Base-by-base conservation (phyloP, 208 protist genomes). In the Trypanosoma melophagium region DNA sequence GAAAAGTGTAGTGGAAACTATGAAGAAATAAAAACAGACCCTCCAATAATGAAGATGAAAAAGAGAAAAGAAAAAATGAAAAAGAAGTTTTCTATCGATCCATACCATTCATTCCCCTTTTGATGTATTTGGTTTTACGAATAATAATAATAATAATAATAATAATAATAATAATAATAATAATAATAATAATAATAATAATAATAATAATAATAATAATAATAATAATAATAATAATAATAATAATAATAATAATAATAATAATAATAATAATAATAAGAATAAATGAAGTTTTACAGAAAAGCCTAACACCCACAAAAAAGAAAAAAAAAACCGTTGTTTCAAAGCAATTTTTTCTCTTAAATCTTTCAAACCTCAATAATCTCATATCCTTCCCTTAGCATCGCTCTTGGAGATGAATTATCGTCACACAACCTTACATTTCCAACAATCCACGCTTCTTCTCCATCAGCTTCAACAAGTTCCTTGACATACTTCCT, bases 401-500 rank as follows among this genome's bases (percentile, higher is more conserved):
- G 69, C 12, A 70, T 55, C 14, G 81, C 85, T 60, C 77, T 79
- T 53, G 83, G 76, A 14, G 62, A 64, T 8, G 75, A 71, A n/a
- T 61, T 41, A 1, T 47, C 52, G 35, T 58, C 69, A 9, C 69
- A 64, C 38, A 60, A 44, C 28, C 78, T 55, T 7, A 95, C 89
- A 24, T 67, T 62, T 12, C 96, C 96, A 17, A 98, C 84, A 42
- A 97, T 79, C 92, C 93, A 98, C 42, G 89, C 89, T 5, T 78
- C 77, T 42, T 83, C 79, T 41, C 75, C 77, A 57, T 98, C 96
- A 14, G 79, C 44, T 44, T 85, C 80, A 24, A 76, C 47, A 25
- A 98, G 61, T 7, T 92, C 93, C 14, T 45, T 55, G 19, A 85
- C 80, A 51, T 90, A 98, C 1, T 40, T 47, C 53, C 93, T 66